Evolutionary conservation across 495 filamentous ascomycete genomes (phyloP).

Genomic region (Xylaria nigripes): DNA sequence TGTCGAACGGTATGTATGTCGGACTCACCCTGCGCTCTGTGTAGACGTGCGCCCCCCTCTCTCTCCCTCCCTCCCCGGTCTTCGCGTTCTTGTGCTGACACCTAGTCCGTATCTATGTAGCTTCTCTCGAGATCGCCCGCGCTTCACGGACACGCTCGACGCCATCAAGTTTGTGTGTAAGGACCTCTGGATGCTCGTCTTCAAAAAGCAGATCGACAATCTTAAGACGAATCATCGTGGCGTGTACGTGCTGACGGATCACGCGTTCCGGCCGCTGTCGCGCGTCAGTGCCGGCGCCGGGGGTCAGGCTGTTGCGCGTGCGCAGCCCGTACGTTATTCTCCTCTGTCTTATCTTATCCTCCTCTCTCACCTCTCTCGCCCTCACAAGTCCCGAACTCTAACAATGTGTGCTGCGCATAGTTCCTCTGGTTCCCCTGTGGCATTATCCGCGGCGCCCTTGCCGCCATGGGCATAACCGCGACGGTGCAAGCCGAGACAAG

Average conservation of each 20-base stretch:
- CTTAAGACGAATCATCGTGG: conserved; percentile 97
- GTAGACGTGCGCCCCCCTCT: background rate
- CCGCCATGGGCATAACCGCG: conserved; percentile 82
- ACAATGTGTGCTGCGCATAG: conserved; percentile 31
- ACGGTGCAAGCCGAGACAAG: conserved; percentile 81
- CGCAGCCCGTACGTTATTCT: conserved; percentile 62
- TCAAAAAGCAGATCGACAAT: conserved; percentile 96
- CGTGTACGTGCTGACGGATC: conserved; percentile 93
- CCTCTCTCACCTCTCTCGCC: background rate
- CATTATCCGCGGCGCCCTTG: conserved; percentile 77
- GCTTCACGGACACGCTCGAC: conserved; percentile 79
- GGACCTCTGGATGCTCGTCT: conserved; percentile 89
- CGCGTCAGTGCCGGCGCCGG: conserved; percentile 75
- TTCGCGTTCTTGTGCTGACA: background rate
- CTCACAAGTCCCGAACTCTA: background rate
- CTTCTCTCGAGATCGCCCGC: conserved; percentile 79
- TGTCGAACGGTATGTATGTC: conserved; percentile 66
- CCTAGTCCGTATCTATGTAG: conserved; percentile 32
- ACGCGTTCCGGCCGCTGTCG: conserved; percentile 77
- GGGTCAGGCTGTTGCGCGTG: conserved; percentile 60
- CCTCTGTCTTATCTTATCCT: background rate
- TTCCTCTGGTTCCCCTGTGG: conserved; percentile 95
- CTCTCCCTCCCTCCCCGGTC: background rate
- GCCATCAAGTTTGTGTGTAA: conserved; percentile 98
- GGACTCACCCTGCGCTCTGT: background rate